Evolutionary conservation across 371 early-diverging fungal genomes (phyloP).

Genomic region (Blakeslea trispora): DNA sequence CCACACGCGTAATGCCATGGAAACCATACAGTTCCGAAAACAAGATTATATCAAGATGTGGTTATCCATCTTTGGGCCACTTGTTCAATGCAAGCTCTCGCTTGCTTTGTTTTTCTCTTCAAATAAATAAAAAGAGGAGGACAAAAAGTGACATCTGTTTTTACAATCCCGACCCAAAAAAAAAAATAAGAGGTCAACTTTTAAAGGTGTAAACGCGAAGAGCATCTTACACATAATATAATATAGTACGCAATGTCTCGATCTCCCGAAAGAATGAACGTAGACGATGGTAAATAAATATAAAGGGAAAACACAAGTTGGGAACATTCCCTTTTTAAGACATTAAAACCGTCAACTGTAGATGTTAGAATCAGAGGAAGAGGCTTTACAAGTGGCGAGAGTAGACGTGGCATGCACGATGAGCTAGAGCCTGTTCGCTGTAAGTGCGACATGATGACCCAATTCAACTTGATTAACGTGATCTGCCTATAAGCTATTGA

Average conservation of each 20-base stretch:
- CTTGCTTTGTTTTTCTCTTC: background rate
- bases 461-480: background rate
- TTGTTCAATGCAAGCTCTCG: constrained; percentile 23
- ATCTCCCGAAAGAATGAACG: constrained; percentile 55
- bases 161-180: no score
- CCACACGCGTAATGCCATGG: constrained; percentile 65
- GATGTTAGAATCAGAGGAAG: constrained; percentile 20
- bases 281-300: constrained; percentile 55
- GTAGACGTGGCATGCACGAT: constrained; percentile 23
- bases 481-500: constrained; percentile 69
- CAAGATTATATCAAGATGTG: constrained; percentile 36
- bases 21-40: constrained; percentile 5
- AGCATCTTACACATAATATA: background rate
- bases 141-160: no score
- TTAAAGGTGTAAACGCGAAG: no score
- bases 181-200: no score
- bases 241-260: constrained; percentile 19
- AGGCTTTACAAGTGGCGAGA: constrained; percentile 5
- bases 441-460: constrained; percentile 46
- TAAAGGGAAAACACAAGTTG: no score
- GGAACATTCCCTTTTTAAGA: no score
- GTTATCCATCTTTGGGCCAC: constrained; percentile 41
- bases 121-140: no score
- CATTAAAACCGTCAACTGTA: constrained; percentile 7
- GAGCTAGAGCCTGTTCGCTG: constrained; percentile 62